These are phyloP conservation scores for Euphorbia peplus DNA, from an alignment of 345 rosid species.

Conservation along the genomic window DNA sequence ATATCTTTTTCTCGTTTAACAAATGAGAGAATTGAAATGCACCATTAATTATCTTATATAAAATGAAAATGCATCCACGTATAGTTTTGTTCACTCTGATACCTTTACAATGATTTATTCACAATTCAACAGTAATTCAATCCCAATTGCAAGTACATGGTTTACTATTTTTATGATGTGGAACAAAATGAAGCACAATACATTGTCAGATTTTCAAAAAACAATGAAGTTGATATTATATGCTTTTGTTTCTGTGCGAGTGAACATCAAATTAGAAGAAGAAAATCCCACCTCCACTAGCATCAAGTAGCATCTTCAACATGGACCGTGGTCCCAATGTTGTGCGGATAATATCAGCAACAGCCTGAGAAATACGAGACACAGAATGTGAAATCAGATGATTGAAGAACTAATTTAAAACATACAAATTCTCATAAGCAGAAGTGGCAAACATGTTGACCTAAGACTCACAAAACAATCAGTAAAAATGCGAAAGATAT, in stretches of 20 bases:
- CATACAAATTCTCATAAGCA: neutral
- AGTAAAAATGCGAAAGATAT: neutral
- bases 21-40: neutral
- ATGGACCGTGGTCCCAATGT: conserved; percentile 96
- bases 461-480: neutral
- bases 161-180: neutral
- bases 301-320: conserved; percentile 96
- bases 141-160: neutral
- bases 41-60: neutral
- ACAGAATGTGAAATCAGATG: neutral
- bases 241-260: neutral
- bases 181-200: neutral
- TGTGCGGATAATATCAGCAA: conserved; percentile 89
- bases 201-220: neutral
- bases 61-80: neutral
- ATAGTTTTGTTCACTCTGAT: neutral
- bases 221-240: neutral
- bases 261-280: neutral
- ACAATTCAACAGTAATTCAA: neutral
- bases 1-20: neutral
- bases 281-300: conserved; percentile 60
- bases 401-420: neutral
- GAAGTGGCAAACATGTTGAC: neutral
- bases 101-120: neutral
- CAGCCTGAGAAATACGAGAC: conserved; percentile 45